Conservation (phyloP, 257 asterid genomes). For the Lycium ferocissimum region DNA sequence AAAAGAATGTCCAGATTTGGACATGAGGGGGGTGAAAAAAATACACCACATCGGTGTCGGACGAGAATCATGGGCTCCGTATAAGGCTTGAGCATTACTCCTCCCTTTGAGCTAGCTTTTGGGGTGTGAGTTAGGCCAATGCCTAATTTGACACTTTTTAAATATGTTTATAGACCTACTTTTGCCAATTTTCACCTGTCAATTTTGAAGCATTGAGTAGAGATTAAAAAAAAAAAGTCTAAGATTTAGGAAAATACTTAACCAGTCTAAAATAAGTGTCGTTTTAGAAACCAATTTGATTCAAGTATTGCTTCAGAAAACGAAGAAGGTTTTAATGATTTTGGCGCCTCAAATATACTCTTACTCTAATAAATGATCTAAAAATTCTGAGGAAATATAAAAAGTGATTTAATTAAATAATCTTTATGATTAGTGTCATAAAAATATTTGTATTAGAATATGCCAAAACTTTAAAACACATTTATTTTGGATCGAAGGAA, state of each 20-base stretch:
- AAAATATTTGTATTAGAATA: background rate
- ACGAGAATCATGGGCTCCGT: background rate
- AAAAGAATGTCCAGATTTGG: too few relatives aligned
- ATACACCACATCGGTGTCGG: too few relatives aligned
- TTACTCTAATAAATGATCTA: background rate
- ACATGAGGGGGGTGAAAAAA: too few relatives aligned
- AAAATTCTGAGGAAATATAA: background rate
- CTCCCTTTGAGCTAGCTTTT: too few relatives aligned
- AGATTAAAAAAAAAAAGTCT: background rate
- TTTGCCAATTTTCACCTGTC: background rate
- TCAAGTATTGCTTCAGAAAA: background rate
- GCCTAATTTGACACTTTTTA: background rate
- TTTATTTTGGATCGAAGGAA: background rate
- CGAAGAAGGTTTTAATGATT: background rate
- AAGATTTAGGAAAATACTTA: background rate
- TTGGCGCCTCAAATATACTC: background rate
- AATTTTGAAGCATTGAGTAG: background rate
- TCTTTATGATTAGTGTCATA: background rate
- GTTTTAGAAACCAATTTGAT: background rate
- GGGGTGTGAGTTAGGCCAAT: too few relatives aligned
- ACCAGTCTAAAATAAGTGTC: too few relatives aligned
- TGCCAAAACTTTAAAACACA: background rate
- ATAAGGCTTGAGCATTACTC: too few relatives aligned
- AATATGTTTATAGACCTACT: background rate
- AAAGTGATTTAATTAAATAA: background rate